Evolutionary conservation across 331 rosid genomes (phyloP).

Genomic region (Malus hybrid): DNA sequence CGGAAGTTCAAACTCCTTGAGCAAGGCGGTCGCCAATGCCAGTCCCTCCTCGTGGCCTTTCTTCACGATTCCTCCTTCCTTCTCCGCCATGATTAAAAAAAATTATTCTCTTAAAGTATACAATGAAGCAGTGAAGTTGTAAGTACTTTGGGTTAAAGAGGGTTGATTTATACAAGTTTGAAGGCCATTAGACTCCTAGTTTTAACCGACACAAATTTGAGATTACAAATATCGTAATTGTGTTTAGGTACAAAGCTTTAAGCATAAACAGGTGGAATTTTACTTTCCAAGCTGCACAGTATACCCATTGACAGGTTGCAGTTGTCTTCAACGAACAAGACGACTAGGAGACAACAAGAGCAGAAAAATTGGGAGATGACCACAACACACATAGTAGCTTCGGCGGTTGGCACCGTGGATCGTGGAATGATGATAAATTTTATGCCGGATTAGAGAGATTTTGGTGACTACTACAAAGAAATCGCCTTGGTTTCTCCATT

Average conservation of each 20-base stretch:
- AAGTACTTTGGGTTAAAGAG: background rate
- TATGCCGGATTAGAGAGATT: background rate
- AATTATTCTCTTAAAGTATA: background rate
- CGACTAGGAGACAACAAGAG: background rate
- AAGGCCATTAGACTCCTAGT: background rate
- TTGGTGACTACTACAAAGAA: slow-evolving; percentile 25
- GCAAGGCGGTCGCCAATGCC: slow-evolving; percentile 43
- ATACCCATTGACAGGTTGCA: background rate
- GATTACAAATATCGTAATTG: background rate
- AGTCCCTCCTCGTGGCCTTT: slow-evolving; percentile 63
- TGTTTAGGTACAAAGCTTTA: background rate
- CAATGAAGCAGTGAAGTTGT: background rate
- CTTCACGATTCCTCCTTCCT: slow-evolving; percentile 68
- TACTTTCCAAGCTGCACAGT: background rate
- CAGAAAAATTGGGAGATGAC: slow-evolving; percentile 3
- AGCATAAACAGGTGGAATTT: background rate
- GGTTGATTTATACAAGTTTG: background rate
- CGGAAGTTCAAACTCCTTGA: slow-evolving; percentile 65
- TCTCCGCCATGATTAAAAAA: slow-evolving; percentile 40
- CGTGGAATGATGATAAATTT: background rate
- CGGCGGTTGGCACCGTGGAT: background rate
- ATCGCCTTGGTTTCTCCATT: slow-evolving; percentile 31
- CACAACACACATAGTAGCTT: background rate
- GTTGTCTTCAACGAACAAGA: background rate
- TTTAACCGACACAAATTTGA: background rate